Base-by-base conservation (phyloP, 371 early-diverging fungal species). In the Rhizopus microsporus region DNA sequence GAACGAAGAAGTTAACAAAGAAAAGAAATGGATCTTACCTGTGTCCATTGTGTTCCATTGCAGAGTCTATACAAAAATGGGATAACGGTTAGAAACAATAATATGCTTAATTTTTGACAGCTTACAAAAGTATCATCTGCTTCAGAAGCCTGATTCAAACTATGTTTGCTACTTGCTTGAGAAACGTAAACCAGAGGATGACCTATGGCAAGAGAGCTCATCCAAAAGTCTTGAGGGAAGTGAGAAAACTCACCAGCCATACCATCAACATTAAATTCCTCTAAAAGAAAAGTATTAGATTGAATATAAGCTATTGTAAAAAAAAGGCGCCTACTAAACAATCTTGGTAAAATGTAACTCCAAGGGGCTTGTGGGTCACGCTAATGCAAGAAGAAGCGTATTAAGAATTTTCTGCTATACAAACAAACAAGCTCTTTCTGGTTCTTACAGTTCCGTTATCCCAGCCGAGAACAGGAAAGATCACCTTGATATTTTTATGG, bases 371-470 rank as follows among this genome's bases (percentile, higher is more conserved):
- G 57, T 44, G 68, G 68, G 51, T 68, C 61, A 29, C 68, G 63
- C 68, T 68, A 50, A 31, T 35, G 35, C 30, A 38, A 51, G 39
- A 0, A 30, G 17, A 8, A 15, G 6, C 10, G 13, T 32, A 35
- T 45, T 39, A 33, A 30, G n/a, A 29, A 9, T 8, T 34, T 0
- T 16, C 16, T 3, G n/a, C 30, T 10, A 12, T 13, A 57, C 2
- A 23, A 23, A 23, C 23, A 23, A 23, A 23, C 23, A 23, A 23
- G 23, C 23, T 23, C 2, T 2, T 23, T 23, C 1, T 23, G 23
- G 23, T 23, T 23, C 60, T 68, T 60, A 68, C 68, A 42, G 68
- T 68, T 52, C 68, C 68, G n/a, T 63, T 68, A 48, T 68, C 68
- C 57, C 60, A 63, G 17, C 40, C 35, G 15, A 60, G 40, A 15